Base-by-base conservation (phyloP, 2,329 filamentous ascomycete species). In the Ustulina deusta region DNA sequence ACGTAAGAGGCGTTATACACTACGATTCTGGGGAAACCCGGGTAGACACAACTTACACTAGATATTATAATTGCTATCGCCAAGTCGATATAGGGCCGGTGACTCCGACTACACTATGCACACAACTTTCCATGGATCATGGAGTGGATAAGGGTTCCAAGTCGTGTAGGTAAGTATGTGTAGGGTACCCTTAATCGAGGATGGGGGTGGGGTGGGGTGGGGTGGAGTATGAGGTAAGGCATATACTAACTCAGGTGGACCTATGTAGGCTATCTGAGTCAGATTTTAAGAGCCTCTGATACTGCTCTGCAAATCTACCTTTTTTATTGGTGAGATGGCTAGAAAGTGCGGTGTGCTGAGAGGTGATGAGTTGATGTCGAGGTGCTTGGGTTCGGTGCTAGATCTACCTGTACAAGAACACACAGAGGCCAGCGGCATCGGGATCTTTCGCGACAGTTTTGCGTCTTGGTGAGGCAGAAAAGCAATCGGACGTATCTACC, bases 291-390 rank as follows among this genome's bases (percentile, higher is more conserved):
- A 56, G 52, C 15, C 49, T 52, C 46, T 11, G 51, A 59, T 54
- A n/a, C 49, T 49, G 34, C 57, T 32, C 55, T 22, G 38, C 29
- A 27, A 54, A 36, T 34, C 22, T 40, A n/a, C 42, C 17, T 10
- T 51, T 40, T 34, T 61, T 51, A 69, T 69, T 68, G 68, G 68
- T 48, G 48, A 42, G 42, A 62, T 60, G 61, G 42, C 25, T 15
- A 46, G 54, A 68, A 69, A 68, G 58, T 69, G 68, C 65, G 68
- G 68, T 69, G 68, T 69, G 65, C 57, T 49, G 22, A 49, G 61
- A 54, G 10, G 62, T 64, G 64, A 67, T n/a, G 57, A 64, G 42
- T 56, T 54, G n/a, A 17, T 38, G 46, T 51, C 40, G 56, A 51
- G 56, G 40, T 13, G 27, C n/a, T 17, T 46, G 15, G 40, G 40